Percentiles rank a stretch among this genome's conserved stretches.
Conservation (phyloP, 768 basidiomycete species). For the Tremella fuciformis region DNA sequence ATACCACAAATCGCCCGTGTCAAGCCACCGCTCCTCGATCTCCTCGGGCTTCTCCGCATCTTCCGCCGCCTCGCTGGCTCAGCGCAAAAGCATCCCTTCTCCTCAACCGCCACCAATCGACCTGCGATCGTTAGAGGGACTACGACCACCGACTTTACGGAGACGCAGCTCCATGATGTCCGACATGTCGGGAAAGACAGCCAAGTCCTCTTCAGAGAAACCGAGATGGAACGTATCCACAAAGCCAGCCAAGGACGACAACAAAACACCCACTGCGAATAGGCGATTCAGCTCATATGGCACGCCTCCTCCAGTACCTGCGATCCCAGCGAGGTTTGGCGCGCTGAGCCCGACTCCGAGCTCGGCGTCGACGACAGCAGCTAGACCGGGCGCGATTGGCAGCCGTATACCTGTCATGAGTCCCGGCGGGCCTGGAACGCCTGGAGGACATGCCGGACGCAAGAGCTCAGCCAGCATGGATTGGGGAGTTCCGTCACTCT, state of each 20-base stretch:
- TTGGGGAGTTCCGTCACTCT: background rate
- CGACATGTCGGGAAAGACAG: constrained; percentile 10
- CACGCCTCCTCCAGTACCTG: background rate
- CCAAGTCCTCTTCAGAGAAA: constrained; percentile 14
- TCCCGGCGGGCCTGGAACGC: background rate
- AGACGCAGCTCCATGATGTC: constrained; percentile 13
- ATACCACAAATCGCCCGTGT: constrained; percentile 1
- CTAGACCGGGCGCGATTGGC: background rate
- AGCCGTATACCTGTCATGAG: constrained; percentile 8
- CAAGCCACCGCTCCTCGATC: constrained; percentile 20
- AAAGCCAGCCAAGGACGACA: constrained; percentile 9
- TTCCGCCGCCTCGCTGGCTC: constrained; percentile 13
- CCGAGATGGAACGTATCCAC: constrained; percentile 38
- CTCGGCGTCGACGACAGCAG: constrained; percentile 11
- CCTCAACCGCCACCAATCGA: constrained; percentile 8
- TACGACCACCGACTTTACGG: constrained; percentile 6
- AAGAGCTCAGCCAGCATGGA: background rate
- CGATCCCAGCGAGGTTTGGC: constrained; percentile 9
- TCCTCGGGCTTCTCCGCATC: constrained; percentile 20
- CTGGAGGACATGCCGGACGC: background rate
- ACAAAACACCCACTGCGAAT: constrained; percentile 9
- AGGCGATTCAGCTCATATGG: constrained; percentile 6
- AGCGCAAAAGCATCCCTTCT: constrained; percentile 3
- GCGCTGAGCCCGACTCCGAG: constrained; percentile 31
- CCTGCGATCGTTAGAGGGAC: constrained; percentile 1